Evolutionary conservation across 2,329 filamentous ascomycete species (phyloP).

Genomic region (Tolypocladium tundrense): DNA sequence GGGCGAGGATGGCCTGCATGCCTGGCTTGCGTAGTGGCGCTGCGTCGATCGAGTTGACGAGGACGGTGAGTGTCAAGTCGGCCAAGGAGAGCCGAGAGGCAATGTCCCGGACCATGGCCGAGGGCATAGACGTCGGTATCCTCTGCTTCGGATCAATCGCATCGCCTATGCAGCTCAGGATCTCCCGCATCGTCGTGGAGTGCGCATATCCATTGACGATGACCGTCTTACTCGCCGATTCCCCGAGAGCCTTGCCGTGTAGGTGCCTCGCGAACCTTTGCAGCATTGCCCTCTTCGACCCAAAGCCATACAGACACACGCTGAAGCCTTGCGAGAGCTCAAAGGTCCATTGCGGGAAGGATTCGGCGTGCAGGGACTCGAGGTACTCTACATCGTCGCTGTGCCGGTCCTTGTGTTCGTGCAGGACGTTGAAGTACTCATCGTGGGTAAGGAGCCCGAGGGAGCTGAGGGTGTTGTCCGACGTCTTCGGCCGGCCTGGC

Average conservation of each 20-base stretch:
- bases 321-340: constrained; percentile 82
- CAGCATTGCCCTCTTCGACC: constrained; percentile 71
- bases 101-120: constrained; percentile 58
- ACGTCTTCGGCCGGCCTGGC: constrained; percentile 71
- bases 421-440: constrained; percentile 67
- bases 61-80: constrained; percentile 45
- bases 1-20: constrained; percentile 63
- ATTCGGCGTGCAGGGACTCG: constrained; percentile 63
- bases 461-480: constrained; percentile 70
- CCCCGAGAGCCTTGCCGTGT: constrained; percentile 20
- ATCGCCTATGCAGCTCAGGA: constrained; percentile 57
- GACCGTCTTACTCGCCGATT: constrained; percentile 46
- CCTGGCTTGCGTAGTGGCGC: constrained; percentile 60
- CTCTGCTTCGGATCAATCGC: constrained; percentile 44
- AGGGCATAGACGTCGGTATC: constrained; percentile 50
- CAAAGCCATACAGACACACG: constrained; percentile 85
- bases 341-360: constrained; percentile 87
- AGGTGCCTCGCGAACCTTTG: constrained; percentile 67
- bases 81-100: constrained; percentile 44
- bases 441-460: constrained; percentile 77
- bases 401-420: constrained; percentile 58
- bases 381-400: constrained; percentile 59
- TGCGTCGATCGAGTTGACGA: constrained; percentile 84
- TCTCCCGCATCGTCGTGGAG: constrained; percentile 55
- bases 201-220: constrained; percentile 78